Evolutionary conservation across 331 rosid genomes (phyloP), one percentile per base, ranked within the genome.

Genomic region (Rhamnella rubrinervis): DNA sequence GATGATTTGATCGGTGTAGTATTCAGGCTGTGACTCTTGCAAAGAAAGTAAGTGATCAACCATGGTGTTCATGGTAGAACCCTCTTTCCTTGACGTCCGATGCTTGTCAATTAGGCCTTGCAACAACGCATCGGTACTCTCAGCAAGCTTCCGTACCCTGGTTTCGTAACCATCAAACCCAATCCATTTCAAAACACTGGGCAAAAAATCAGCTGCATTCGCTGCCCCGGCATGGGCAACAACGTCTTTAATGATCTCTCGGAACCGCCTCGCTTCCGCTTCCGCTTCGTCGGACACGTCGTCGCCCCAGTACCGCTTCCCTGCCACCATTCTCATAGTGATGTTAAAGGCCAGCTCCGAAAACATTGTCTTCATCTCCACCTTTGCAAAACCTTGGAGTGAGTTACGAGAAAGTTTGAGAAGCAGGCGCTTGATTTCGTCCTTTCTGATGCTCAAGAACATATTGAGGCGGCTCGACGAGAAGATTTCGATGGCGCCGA

Each of bases 241-340:
- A n/a, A 12, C 69, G 40, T 65, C 40, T 39, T 46, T 65, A 35
- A 65, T 65, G n/a, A 25, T 49, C 57, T n/a, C 18, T 56, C 39
- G 16, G 53, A 65, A 65, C 56, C 3, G 56, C 57, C 39, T 10
- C 6, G 56, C 57, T 26, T 65, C 56, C 15, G 23, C 23, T 23
- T 23, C 23, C 0, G n/a, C 57, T 38, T 23, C 38, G 57, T 65
- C 57, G 20, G 69, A 8, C 12, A 49, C 56, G 1, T 62, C 52
- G 23, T 62, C 66, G 14, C 52, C 66, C 51, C 40, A 62, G 51
- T 62, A 62, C 52, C 66, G 25, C 46, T 62, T 62, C 18, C 57
- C 57, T 11, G 69, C 69, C 39, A 65, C 56, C 69, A 65, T 65
- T 19, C 56, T 65, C 69, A 46, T 44, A 7, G 47, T 65, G 56